Base-by-base conservation (phyloP, 1,284 basidiomycete genomes). In the Cerioporus squamosus region DNA sequence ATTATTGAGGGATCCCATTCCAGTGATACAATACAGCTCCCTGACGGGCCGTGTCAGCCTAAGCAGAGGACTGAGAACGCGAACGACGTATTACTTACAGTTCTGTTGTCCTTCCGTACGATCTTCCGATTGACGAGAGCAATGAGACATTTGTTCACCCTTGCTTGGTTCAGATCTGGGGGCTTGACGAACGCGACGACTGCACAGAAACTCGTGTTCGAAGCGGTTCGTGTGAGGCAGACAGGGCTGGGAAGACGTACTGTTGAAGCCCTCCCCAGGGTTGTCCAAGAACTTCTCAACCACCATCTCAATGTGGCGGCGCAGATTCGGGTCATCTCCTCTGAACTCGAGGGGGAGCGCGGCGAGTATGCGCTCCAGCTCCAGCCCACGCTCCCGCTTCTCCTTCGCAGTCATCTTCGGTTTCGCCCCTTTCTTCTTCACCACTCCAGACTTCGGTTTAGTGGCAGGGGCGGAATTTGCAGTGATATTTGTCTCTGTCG, bases 111-210 rank as follows among this genome's bases (percentile, higher is more conserved):
- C 73, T 95, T 97, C 47, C 79, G 77, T 3, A 95, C 93, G 24
- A 93, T 84, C 72, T 97, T 97, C 53, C 94, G 84, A 66, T 90
- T 90, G 1, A 96, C 93, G 1, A 97, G 79, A 1, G 94, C 93
- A 56, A 97, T 95, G 31, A 98, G 80, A 65, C 94, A 95, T 74
- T 95, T 97, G 76, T 97, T 97, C 44, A 94, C 94, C 38, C 90
- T 84, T 6, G 93, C 91, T 75, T 96, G 94, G 47, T 88, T 90
- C 46, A 96, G 79, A 58, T 95, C 93, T 0, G 94, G 93, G 1
- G 87, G 86, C 49, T 81, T 84, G 62, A 95, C 84, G 51, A 97
- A 81, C 50, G 94, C 92, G 40, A 83, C 75, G 40, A 96, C 95
- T 97, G 64, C 3, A 54, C 48, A 51, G 54, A 45, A 57, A 24